phyloP scores from a whole-genome alignment of 768 basidiomycete genomes.

The Thelephora aurantiotincta region DNA sequence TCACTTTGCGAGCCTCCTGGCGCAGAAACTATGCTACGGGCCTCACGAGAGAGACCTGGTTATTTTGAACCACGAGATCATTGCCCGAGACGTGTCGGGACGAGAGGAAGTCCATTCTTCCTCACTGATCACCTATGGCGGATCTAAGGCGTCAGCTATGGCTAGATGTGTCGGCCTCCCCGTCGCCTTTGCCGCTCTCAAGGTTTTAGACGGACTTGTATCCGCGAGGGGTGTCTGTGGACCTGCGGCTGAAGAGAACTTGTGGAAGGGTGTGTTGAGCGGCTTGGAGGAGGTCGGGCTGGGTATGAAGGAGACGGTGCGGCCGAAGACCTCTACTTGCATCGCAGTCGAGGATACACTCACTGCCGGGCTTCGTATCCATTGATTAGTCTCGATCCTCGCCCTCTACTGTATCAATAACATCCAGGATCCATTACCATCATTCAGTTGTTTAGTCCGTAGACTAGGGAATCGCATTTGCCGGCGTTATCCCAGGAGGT shows the following conservation, averaged over 20 bases:
- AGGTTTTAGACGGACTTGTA: slow-evolving; percentile 45
- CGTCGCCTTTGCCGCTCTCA: slow-evolving; percentile 67
- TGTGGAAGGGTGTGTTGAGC: slow-evolving; percentile 50
- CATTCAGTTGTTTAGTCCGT: no score
- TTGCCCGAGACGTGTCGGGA: slow-evolving; percentile 29
- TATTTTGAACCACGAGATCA: slow-evolving; percentile 73
- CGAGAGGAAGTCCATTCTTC: slow-evolving; percentile 50
- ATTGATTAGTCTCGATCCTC: no score
- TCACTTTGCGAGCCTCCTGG: slow-evolving; percentile 57
- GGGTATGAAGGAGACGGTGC: slow-evolving; percentile 23
- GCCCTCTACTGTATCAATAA: no score
- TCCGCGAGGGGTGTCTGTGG: slow-evolving; percentile 48
- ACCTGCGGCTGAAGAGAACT: slow-evolving; percentile 40
- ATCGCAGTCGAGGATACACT: not conserved
- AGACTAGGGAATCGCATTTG: no score
- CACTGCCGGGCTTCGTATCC: not conserved
- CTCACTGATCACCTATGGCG: slow-evolving; percentile 50
- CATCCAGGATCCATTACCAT: no score
- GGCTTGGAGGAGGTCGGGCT: slow-evolving; percentile 38
- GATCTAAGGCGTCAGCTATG: slow-evolving; percentile 60
- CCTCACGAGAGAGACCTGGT: slow-evolving; percentile 76
- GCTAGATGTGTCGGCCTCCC: slow-evolving; percentile 83
- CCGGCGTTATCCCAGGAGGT: no score
- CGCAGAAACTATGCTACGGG: slow-evolving; percentile 54
- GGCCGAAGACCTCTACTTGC: not conserved